Base-by-base conservation (phyloP, 2,329 filamentous ascomycete genomes). In the Aureobasidium musti region DNA sequence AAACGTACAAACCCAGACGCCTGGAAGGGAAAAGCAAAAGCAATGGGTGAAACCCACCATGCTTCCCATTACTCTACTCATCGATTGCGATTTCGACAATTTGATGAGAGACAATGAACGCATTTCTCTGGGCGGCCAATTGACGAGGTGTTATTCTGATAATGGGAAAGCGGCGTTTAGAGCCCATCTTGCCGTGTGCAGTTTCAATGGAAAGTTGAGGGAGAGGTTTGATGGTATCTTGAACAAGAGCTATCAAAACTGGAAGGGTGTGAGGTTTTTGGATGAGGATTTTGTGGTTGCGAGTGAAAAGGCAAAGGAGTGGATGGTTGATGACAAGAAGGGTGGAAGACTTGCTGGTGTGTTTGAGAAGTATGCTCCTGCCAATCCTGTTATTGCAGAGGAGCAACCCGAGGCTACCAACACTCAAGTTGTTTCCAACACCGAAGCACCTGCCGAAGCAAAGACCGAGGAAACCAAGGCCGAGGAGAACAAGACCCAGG, bases 41-140 rank as follows among this genome's bases (percentile, higher is more conserved):
- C 37, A 59, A 45, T 70, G 72, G 47, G 71, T 70, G 64, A 77
- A 72, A 23, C 79, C 82, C 4, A 80, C 82, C 57, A 85, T 87
- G 66, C 84, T 96, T 0, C 92, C 93, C 1, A 80, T 98, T 26
- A 86, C 91, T 0, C 81, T 99, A 70, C 83, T 99, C 67, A 81
- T 99, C 69, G 95, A 99, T 80, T 98, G 94, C 79, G 88, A 91
- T 71, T 99, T 96, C 76, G 93, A 99, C 76, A 82, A 90, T 49
- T 85, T 93, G 74, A 99, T 99, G 95, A 84, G 83, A 60, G 90
- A 94, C 43, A 89, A 90, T 71, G 95, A 99, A 79, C 82, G 91
- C 35, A 88, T 93, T 65, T 97, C 92, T 5, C 83, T 99, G 14
- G 86, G 87, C 1, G 86, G 88, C 67, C 95, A 99, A 77, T 83